These are phyloP conservation scores for Massariosphaeria phaeospora DNA, from an alignment of 495 filamentous ascomycete species.

Conservation along the genomic window DNA sequence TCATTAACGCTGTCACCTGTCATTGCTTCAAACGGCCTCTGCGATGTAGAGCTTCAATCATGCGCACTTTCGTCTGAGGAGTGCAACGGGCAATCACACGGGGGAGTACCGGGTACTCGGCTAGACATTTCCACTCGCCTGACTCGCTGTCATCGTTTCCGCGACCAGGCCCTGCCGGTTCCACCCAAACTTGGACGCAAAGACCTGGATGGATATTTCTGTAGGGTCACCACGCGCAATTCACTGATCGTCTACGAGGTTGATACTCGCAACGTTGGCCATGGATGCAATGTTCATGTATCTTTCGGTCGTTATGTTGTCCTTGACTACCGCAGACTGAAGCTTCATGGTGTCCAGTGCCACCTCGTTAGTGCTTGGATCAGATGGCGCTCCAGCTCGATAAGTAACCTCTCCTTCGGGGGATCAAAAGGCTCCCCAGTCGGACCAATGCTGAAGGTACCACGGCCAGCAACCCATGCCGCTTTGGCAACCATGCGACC, in stretches of 20 bases:
- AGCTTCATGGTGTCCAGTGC: slow-evolving; percentile 34
- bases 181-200: slow-evolving; percentile 43
- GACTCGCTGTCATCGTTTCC: slow-evolving; percentile 13
- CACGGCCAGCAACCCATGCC: slow-evolving; percentile 45
- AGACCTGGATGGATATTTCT: slow-evolving; percentile 54
- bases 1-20: slow-evolving; percentile 87
- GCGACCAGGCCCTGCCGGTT: slow-evolving; percentile 28
- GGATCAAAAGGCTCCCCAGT: slow-evolving; percentile 37
- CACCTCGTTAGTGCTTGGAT: slow-evolving; percentile 23
- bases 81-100: slow-evolving; percentile 64
- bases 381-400: slow-evolving; percentile 8
- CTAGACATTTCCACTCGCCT: slow-evolving; percentile 40
- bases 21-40: slow-evolving; percentile 62
- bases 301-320: slow-evolving; percentile 32
- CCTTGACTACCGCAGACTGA: slow-evolving; percentile 30
- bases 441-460: slow-evolving; percentile 34
- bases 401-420: slow-evolving; percentile 30
- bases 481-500: slow-evolving; percentile 54
- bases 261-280: slow-evolving; percentile 36
- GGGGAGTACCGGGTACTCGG: slow-evolving; percentile 57
- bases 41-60: slow-evolving; percentile 69
- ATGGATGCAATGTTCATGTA: slow-evolving; percentile 37
- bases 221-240: slow-evolving; percentile 48
- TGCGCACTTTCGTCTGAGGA: slow-evolving; percentile 60
- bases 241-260: slow-evolving; percentile 40